Percentiles rank a stretch among this genome's conserved stretches.
These are phyloP conservation scores for Tylopilus plumbeoviolaceoides DNA, from an alignment of 768 basidiomycete genomes.

Conservation along the genomic window DNA sequence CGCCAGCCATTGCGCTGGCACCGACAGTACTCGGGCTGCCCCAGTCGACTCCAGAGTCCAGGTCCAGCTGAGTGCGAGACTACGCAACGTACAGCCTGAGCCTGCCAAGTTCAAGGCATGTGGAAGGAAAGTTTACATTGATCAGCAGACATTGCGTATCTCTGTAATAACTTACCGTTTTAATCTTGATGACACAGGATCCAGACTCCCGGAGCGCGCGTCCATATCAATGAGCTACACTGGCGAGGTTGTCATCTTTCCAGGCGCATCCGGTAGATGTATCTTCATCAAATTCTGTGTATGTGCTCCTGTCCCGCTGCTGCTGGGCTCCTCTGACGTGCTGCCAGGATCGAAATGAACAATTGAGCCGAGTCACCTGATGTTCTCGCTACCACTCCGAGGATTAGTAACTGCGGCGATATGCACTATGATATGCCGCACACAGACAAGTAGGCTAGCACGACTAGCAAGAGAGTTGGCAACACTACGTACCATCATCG, in stretches of 20 bases:
- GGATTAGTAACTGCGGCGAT: conserved; percentile 26
- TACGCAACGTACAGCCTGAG: too few relatives aligned
- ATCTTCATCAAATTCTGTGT: background rate
- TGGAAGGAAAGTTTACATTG: too few relatives aligned
- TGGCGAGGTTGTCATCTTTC: background rate
- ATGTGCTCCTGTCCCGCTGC: background rate
- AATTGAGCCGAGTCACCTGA: background rate
- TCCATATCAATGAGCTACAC: background rate
- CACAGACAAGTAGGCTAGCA: too few relatives aligned
- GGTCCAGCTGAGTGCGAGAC: too few relatives aligned
- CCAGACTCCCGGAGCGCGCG: too few relatives aligned
- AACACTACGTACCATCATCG: conserved; percentile 18
- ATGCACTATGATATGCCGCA: conserved; percentile 17
- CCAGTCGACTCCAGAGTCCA: too few relatives aligned
- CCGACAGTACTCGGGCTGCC: too few relatives aligned
- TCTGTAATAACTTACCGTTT: too few relatives aligned
- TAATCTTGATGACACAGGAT: too few relatives aligned
- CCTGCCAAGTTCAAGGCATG: too few relatives aligned
- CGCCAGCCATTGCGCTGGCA: too few relatives aligned
- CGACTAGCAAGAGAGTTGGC: background rate
- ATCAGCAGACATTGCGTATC: too few relatives aligned
- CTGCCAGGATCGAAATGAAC: conserved; percentile 7
- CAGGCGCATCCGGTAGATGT: background rate
- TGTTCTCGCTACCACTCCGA: conserved; percentile 18
- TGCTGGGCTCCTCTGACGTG: background rate